A percentile compares a stretch with the other conserved stretches of the same genome.
These are phyloP conservation scores for Botrytis fragariae DNA, from an alignment of 2,329 filamentous ascomycete species.

Conservation along the genomic window DNA sequence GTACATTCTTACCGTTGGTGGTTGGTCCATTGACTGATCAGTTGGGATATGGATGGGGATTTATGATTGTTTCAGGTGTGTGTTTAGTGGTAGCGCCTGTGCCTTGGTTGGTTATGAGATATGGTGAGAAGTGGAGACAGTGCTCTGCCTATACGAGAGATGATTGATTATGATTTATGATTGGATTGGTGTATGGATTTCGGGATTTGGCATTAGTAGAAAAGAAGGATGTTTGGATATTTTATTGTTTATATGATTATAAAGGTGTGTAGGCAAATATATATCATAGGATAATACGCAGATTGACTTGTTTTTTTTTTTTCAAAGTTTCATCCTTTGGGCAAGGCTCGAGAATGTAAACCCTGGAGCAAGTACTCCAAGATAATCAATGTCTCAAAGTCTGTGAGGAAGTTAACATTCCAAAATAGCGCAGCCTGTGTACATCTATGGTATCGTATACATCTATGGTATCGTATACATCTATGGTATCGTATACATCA, in stretches of 20 bases:
- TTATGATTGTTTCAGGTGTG: slow-evolving; percentile 37
- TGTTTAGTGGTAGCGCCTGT: slow-evolving; percentile 49
- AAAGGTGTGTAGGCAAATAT: background rate
- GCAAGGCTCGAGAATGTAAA: background rate
- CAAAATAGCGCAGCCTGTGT: background rate
- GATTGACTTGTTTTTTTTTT: background rate
- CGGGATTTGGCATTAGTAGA: background rate
- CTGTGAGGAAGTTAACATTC: background rate
- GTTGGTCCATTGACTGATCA: slow-evolving; percentile 47
- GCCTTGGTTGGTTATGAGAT: slow-evolving; percentile 50
- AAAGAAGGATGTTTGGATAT: background rate
- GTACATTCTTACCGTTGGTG: slow-evolving; percentile 55
- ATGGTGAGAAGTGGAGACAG: slow-evolving; percentile 40
- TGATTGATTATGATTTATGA: background rate
- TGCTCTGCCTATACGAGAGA: slow-evolving; percentile 7
- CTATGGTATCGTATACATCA: background rate
- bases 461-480: background rate
- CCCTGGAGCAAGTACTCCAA: background rate
- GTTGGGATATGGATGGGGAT: slow-evolving; percentile 45
- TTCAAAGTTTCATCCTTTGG: fast-evolving
- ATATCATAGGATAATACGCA: background rate
- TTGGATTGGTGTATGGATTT: background rate
- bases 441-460: background rate
- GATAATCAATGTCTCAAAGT: background rate
- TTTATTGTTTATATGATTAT: background rate